Conservation (phyloP, 2,329 filamentous ascomycete genomes). For the Sporothrix curviconia region DNA sequence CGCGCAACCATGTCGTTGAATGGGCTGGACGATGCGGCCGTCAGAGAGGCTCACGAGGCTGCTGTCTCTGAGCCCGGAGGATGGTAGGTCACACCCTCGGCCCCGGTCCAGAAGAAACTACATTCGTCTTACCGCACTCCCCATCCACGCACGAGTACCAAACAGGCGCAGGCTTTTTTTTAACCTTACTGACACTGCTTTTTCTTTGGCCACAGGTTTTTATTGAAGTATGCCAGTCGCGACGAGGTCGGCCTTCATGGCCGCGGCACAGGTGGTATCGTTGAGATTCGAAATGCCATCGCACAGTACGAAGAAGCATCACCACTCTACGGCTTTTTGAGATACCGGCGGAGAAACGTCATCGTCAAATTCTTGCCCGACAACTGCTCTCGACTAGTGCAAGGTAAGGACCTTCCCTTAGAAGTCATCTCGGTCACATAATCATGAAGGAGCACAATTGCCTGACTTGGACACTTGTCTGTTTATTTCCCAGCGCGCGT, state of each 20-base stretch:
- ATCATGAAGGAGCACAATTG: too few relatives aligned
- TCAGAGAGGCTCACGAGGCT: conserved; percentile 79
- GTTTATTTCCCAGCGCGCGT: conserved; percentile 63
- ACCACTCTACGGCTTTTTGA: conserved; percentile 85
- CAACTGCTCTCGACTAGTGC: conserved; percentile 79
- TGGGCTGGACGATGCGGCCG: conserved; percentile 74
- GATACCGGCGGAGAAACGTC: conserved; percentile 83
- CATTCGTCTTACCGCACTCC: too few relatives aligned
- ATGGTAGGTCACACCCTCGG: conserved; percentile 64
- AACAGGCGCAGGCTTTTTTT: too few relatives aligned
- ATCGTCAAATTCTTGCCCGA: conserved; percentile 90
- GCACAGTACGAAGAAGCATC: conserved; percentile 74
- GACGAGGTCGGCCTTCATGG: conserved; percentile 78
- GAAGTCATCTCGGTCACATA: too few relatives aligned
- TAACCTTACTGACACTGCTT: background rate
- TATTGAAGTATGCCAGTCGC: conserved; percentile 82
- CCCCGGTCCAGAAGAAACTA: too few relatives aligned
- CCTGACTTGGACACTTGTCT: background rate
- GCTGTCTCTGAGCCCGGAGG: conserved; percentile 78
- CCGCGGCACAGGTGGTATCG: conserved; percentile 72
- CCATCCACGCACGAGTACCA: too few relatives aligned
- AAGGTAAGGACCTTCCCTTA: conserved; percentile 59
- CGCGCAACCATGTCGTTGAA: conserved; percentile 75
- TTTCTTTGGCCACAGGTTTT: conserved; percentile 58
- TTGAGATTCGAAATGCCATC: conserved; percentile 74